Evolutionary conservation across 2,329 filamentous ascomycete species (phyloP).

Genomic region (Pseudohalonectria lignicola): DNA sequence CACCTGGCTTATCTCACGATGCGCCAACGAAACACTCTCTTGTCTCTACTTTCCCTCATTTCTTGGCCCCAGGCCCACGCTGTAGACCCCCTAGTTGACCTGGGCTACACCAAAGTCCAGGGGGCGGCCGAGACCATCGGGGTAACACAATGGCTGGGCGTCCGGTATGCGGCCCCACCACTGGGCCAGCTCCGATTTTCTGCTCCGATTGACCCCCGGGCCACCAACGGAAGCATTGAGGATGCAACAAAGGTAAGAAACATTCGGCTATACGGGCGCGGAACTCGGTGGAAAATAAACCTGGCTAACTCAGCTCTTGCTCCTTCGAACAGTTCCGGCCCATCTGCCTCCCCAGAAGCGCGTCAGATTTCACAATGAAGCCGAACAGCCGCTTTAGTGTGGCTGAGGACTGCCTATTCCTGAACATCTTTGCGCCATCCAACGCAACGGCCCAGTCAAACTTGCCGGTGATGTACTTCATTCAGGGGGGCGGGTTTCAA

Average conservation of each 20-base stretch:
- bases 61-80: constrained; percentile 2
- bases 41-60: background rate
- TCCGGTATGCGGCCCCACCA: constrained; percentile 64
- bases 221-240: constrained; percentile 21
- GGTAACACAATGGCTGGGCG: constrained; percentile 61
- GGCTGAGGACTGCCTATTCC: constrained; percentile 59
- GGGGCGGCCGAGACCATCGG: constrained; percentile 44
- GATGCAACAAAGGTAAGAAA: constrained; percentile 39
- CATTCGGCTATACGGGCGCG: background rate
- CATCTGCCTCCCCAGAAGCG: constrained; percentile 16
- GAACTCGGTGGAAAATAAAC: background rate
- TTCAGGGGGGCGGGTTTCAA: constrained; percentile 45
- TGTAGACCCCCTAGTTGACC: constrained; percentile 35
- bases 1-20: background rate
- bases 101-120: constrained; percentile 56
- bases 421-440: constrained; percentile 53
- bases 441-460: constrained; percentile 32
- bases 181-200: constrained; percentile 54
- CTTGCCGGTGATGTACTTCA: constrained; percentile 21
- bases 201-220: constrained; percentile 51
- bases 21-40: background rate
- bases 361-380: constrained; percentile 9
- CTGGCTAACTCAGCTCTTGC: background rate
- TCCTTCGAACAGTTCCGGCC: constrained; percentile 10
- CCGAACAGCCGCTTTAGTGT: constrained; percentile 17